phyloP scores from a whole-genome alignment of 768 basidiomycete species.

The Tephrocybe sp. region DNA sequence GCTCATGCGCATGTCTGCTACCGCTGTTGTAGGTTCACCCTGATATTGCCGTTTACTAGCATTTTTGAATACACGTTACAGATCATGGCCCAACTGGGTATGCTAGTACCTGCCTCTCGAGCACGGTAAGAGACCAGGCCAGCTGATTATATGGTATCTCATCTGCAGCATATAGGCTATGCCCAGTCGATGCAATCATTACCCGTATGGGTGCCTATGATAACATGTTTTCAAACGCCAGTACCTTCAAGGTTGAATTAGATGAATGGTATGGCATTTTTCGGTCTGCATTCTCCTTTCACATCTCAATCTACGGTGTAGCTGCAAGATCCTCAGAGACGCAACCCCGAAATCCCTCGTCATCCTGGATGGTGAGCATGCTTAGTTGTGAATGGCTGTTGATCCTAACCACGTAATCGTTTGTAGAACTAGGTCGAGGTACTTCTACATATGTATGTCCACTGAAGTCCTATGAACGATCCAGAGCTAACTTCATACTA shows the following conservation, averaged over 20 bases:
- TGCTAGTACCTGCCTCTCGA: slow-evolving; percentile 84
- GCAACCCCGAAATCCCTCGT: slow-evolving; percentile 93
- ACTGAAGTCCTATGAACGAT: not conserved
- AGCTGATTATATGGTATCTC: not conserved
- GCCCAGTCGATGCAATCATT: slow-evolving; percentile 87
- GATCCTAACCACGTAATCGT: slow-evolving; percentile 9
- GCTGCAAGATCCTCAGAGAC: slow-evolving; percentile 90
- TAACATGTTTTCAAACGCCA: slow-evolving; percentile 91
- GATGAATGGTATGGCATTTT: slow-evolving; percentile 77
- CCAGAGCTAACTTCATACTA: slow-evolving; percentile 22
- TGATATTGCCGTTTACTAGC: not conserved
- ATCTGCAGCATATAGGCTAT: slow-evolving; percentile 47
- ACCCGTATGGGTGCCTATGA: slow-evolving; percentile 99
- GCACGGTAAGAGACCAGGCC: slow-evolving; percentile 54
- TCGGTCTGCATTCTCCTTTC: not conserved
- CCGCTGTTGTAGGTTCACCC: slow-evolving; percentile 65
- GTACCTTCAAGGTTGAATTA: slow-evolving; percentile 97
- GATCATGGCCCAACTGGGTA: slow-evolving; percentile 95
- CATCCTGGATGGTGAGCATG: slow-evolving; percentile 80
- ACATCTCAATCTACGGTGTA: slow-evolving; percentile 23
- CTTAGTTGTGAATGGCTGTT: not conserved
- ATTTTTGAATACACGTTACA: slow-evolving; percentile 21
- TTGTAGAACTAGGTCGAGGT: slow-evolving; percentile 85
- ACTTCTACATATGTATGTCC: slow-evolving; percentile 85
- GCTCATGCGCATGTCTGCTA: slow-evolving; percentile 93